Conservation (phyloP, 2,329 filamentous ascomycete genomes). For the Dichotomopilus funicola region DNA sequence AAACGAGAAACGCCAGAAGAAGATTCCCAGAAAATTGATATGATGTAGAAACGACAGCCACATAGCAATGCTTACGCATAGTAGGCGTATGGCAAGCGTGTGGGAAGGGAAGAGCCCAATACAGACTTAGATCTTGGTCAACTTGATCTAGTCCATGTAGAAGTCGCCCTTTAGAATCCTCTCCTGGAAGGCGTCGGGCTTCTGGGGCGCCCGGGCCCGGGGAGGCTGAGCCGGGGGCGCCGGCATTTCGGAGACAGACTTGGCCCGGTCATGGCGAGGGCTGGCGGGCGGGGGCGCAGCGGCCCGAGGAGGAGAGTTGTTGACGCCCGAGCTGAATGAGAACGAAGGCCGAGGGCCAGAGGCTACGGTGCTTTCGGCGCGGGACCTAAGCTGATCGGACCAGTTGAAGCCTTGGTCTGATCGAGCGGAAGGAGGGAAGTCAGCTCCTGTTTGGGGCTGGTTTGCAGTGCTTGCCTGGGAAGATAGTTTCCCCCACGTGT, state of each 20-base stretch:
- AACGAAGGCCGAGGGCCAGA: slow-evolving; percentile 52
- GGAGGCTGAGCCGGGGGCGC: slow-evolving; percentile 48
- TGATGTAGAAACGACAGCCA: neutral
- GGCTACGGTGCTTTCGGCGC: slow-evolving; percentile 71
- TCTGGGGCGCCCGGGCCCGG: slow-evolving; percentile 49
- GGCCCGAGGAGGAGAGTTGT: slow-evolving; percentile 38
- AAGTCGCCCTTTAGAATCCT: slow-evolving; percentile 96
- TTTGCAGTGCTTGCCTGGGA: slow-evolving; percentile 56
- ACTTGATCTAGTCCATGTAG: slow-evolving; percentile 70
- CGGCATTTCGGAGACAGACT: slow-evolving; percentile 61
- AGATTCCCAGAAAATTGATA: neutral
- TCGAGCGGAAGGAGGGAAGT: slow-evolving; percentile 50
- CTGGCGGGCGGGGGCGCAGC: slow-evolving; percentile 23
- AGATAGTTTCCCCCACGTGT: slow-evolving; percentile 34
- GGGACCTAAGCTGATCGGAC: slow-evolving; percentile 89
- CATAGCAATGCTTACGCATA: neutral
- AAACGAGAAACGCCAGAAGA: neutral
- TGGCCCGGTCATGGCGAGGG: slow-evolving; percentile 56
- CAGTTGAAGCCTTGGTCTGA: slow-evolving; percentile 94
- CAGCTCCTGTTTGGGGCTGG: slow-evolving; percentile 55
- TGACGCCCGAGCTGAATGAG: slow-evolving; percentile 44
- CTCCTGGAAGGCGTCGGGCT: slow-evolving; percentile 94
- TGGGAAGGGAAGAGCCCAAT: neutral
- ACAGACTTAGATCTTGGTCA: neutral
- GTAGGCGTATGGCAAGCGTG: neutral